Conservation (phyloP, 1,284 basidiomycete species). For the Cryptococcus sp. region DNA sequence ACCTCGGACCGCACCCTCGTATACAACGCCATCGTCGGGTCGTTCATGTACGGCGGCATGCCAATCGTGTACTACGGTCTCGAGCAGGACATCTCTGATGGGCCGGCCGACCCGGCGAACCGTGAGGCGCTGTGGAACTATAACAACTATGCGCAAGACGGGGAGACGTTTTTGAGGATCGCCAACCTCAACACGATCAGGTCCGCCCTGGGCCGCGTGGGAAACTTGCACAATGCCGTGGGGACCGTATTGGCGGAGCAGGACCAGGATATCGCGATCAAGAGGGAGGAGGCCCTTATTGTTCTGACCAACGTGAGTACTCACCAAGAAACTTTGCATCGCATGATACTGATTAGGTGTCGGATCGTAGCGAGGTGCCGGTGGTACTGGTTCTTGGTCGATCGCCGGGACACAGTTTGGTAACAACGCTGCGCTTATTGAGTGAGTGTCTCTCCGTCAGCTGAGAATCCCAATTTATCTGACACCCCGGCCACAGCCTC, state of each 20-base stretch:
- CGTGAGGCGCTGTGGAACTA: constrained; percentile 76
- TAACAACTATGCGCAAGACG: constrained; percentile 51
- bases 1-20: constrained; percentile 23
- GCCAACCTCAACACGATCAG: constrained; percentile 66
- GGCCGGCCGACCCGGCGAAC: constrained; percentile 55
- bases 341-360: not conserved
- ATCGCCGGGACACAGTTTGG: constrained; percentile 19
- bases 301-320: constrained; percentile 64
- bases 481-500: constrained; percentile 17
- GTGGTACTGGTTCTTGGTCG: constrained; percentile 16
- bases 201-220: constrained; percentile 56
- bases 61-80: constrained; percentile 63
- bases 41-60: constrained; percentile 61
- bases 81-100: constrained; percentile 57
- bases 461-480: not conserved
- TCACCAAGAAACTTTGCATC: too few relatives aligned
- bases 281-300: constrained; percentile 64
- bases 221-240: constrained; percentile 51
- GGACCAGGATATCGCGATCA: constrained; percentile 61
- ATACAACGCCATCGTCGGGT: constrained; percentile 62
- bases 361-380: constrained; percentile 24
- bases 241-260: constrained; percentile 58
- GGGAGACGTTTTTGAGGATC: constrained; percentile 59
- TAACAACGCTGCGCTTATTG: constrained; percentile 24
- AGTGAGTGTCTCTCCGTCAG: constrained; percentile 24